Percentiles rank a stretch among this genome's conserved stretches.
These are phyloP conservation scores for Aspergillus fructus DNA, from an alignment of 2,329 filamentous ascomycete species.

Conservation along the genomic window DNA sequence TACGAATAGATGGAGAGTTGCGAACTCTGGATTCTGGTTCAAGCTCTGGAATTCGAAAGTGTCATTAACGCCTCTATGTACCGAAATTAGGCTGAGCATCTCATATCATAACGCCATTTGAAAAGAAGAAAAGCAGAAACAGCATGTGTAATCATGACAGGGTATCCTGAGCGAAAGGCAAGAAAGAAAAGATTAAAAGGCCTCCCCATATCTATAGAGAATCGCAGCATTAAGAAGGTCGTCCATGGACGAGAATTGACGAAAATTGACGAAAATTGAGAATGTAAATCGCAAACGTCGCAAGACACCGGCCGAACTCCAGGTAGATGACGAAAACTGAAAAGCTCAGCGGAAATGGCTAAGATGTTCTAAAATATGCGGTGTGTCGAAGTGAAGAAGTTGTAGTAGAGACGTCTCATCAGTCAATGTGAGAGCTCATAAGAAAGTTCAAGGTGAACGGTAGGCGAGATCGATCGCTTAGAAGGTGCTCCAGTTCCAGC, in stretches of 20 bases:
- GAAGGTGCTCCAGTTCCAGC: conserved; percentile 65
- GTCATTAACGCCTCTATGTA: conserved; percentile 13
- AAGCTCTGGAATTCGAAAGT: neutral
- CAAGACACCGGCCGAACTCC: conserved; percentile 17
- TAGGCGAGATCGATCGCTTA: conserved; percentile 30
- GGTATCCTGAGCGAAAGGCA: conserved; percentile 33
- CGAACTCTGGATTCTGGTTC: neutral
- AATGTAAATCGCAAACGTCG: conserved; percentile 11
- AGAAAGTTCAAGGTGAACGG: neutral
- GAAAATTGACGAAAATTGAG: neutral
- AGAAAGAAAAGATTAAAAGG: conserved; percentile 14
- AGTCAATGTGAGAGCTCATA: conserved; percentile 4
- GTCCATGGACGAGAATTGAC: neutral
- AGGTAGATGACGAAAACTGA: conserved; percentile 14
- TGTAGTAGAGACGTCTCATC: neutral
- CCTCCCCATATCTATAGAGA: conserved; percentile 16
- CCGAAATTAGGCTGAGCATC: conserved; percentile 2
- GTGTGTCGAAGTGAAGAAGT: conserved; percentile 13
- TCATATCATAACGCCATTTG: conserved; percentile 12
- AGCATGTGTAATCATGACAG: conserved; percentile 28
- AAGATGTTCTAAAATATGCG: conserved; percentile 18
- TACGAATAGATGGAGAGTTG: neutral
- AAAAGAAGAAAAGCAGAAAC: conserved; percentile 15
- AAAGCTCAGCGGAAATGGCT: conserved; percentile 9
- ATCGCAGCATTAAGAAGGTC: conserved; percentile 12